Percentiles rank a stretch among this genome's conserved stretches.
Evolutionary conservation across 495 filamentous ascomycete genomes (phyloP).

Genomic region (Staphylotrichum longicolle): DNA sequence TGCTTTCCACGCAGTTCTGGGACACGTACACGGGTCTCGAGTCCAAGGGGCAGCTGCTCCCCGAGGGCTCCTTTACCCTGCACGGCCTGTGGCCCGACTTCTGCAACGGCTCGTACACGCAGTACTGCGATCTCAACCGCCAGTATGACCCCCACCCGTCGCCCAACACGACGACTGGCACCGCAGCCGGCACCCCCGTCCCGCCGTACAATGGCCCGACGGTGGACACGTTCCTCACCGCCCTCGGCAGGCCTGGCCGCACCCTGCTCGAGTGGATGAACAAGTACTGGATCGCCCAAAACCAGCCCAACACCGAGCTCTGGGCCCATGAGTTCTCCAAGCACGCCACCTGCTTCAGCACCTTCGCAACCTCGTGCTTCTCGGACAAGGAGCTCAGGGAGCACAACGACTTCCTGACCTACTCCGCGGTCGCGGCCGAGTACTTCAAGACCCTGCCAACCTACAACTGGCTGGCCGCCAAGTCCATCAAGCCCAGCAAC

Average conservation of each 20-base stretch:
- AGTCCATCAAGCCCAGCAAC: slow-evolving; percentile 38
- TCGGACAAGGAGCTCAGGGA: slow-evolving; percentile 37
- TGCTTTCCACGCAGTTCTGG: slow-evolving; percentile 55
- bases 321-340: slow-evolving; percentile 58
- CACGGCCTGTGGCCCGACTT: slow-evolving; percentile 57
- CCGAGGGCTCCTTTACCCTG: slow-evolving; percentile 46
- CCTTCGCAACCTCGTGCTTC: slow-evolving; percentile 52
- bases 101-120: slow-evolving; percentile 49
- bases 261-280: slow-evolving; percentile 52
- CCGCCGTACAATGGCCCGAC: slow-evolving; percentile 44
- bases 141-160: slow-evolving; percentile 53
- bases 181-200: slow-evolving; percentile 42
- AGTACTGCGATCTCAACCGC: slow-evolving; percentile 54
- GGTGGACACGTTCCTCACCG: slow-evolving; percentile 46
- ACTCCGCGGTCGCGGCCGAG: slow-evolving; percentile 41
- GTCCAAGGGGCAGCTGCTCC: slow-evolving; percentile 46
- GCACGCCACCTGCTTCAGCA: slow-evolving; percentile 55
- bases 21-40: slow-evolving; percentile 52
- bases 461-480: slow-evolving; percentile 42
- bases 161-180: slow-evolving; percentile 52
- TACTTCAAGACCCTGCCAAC: slow-evolving; percentile 48
- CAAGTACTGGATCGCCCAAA: slow-evolving; percentile 48
- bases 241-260: slow-evolving; percentile 41
- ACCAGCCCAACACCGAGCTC: slow-evolving; percentile 42
- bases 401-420: slow-evolving; percentile 50